These are phyloP conservation scores for Kondoa subrosea DNA, from an alignment of 768 basidiomycete species.

Conservation along the genomic window DNA sequence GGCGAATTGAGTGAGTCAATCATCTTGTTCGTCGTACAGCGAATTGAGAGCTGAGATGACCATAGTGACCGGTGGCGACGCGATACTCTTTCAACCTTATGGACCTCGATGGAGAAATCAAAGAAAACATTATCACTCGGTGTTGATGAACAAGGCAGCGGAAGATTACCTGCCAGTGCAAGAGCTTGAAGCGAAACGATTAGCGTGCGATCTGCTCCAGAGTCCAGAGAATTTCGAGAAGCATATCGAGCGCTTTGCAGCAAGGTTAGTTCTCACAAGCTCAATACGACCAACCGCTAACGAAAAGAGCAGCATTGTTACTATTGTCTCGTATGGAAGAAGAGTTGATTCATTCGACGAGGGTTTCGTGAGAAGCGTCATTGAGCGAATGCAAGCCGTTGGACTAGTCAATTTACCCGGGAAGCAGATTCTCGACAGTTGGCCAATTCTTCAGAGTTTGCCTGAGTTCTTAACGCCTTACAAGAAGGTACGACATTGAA, in stretches of 20 bases:
- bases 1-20: no score
- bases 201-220: slow-evolving; percentile 1
- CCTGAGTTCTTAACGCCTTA: slow-evolving; percentile 14
- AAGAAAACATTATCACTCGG: slow-evolving; percentile 10
- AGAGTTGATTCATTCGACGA: slow-evolving; percentile 10
- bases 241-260: slow-evolving; percentile 13
- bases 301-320: background rate
- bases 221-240: slow-evolving; percentile 12
- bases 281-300: background rate
- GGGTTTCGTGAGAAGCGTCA: slow-evolving; percentile 10
- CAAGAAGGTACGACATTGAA: no score
- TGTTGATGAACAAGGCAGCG: slow-evolving; percentile 12
- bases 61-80: slow-evolving; percentile 5
- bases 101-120: slow-evolving; percentile 16
- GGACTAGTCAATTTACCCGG: slow-evolving; percentile 5
- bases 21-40: background rate
- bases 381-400: slow-evolving; percentile 11
- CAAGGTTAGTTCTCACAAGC: slow-evolving; percentile 7
- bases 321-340: background rate
- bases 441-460: slow-evolving; percentile 6
- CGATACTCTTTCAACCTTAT: slow-evolving; percentile 12
- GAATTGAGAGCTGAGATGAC: background rate
- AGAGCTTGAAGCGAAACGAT: slow-evolving; percentile 17
- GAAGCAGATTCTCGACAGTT: slow-evolving; percentile 9
- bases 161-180: slow-evolving; percentile 13